phyloP scores from a whole-genome alignment of 148 eudicot genomes.

The Rhododendron simsii region DNA sequence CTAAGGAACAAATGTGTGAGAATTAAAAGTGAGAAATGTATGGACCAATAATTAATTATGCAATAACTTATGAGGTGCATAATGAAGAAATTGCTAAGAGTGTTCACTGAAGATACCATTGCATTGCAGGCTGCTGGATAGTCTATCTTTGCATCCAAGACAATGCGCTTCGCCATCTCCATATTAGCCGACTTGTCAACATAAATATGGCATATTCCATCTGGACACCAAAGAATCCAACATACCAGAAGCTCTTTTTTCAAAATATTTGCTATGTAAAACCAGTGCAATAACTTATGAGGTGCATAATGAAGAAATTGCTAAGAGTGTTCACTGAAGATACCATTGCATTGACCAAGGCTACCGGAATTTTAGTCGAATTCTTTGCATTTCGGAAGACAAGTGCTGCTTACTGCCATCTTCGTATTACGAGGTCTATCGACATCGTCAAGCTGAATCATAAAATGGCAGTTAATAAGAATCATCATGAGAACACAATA shows the following conservation, averaged over 20 bases:
- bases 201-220: slow-evolving; percentile 93
- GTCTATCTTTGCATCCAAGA: slow-evolving; percentile 72
- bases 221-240: slow-evolving; percentile 28
- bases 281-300: background rate
- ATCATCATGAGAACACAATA: too few relatives aligned
- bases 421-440: too few relatives aligned
- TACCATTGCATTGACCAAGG: slow-evolving; percentile 99
- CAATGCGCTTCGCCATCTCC: slow-evolving; percentile 74
- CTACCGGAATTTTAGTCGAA: too few relatives aligned
- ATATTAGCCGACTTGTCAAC: slow-evolving; percentile 80
- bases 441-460: too few relatives aligned
- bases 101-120: slow-evolving; percentile 44
- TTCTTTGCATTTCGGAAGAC: too few relatives aligned
- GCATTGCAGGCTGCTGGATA: slow-evolving; percentile 98
- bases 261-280: background rate
- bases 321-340: background rate
- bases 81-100: background rate
- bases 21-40: background rate
- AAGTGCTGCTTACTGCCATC: too few relatives aligned
- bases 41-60: background rate
- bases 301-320: background rate
- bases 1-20: background rate
- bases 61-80: background rate
- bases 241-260: slow-evolving; percentile 3
- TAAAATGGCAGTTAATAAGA: too few relatives aligned